Evolutionary conservation across 257 asterid species (phyloP), one percentile per base, ranked within the genome.

Genomic region (Capsicum baccatum): DNA sequence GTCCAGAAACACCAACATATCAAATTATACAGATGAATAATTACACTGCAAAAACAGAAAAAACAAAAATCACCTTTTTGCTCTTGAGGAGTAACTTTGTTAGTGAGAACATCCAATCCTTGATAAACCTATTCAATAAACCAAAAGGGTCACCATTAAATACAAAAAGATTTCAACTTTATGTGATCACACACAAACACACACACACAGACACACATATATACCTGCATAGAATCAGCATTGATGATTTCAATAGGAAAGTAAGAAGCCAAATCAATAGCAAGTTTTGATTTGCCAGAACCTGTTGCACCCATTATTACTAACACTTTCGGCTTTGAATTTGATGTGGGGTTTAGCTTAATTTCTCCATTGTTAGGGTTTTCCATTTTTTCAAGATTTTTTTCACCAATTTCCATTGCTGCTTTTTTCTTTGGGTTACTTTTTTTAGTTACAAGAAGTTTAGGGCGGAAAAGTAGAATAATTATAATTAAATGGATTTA

Each of bases 161-260:
- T 8, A 54, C 64, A 35, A 9, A 9, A 26, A 78, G 0, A 0
- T 0, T 0, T 8, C 47, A 14, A 54, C 33, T 76, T 44, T 76
- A 33, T 33, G 47, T 0, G 3, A 78, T 2, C 26, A 54, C 11
- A 78, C 4, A 8, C 7, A 70, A 7, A 26, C 26, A 26, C 33
- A 26, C 33, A 66, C 52, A 59, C 6, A 44, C 48, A 8, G 8
- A 21, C 44, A 21, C 69, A 44, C 8, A 8, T 14, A 21, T 52
- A 21, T 73, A 92, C 98, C 97, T 95, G 98, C 99, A 96, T 96
- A 79, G 98, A 94, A 84, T 94, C 99, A n/a, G 98, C 97, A 86
- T 92, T 97, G 83, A 97, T 94, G 73, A 95, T 89, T 92, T 97
- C 98, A 58, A 95, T 47, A 8, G 97, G 94, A 85, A 97, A 93